These are phyloP conservation scores for Epichloe bromicola DNA, from an alignment of 2,329 filamentous ascomycete genomes.

Conservation along the genomic window DNA sequence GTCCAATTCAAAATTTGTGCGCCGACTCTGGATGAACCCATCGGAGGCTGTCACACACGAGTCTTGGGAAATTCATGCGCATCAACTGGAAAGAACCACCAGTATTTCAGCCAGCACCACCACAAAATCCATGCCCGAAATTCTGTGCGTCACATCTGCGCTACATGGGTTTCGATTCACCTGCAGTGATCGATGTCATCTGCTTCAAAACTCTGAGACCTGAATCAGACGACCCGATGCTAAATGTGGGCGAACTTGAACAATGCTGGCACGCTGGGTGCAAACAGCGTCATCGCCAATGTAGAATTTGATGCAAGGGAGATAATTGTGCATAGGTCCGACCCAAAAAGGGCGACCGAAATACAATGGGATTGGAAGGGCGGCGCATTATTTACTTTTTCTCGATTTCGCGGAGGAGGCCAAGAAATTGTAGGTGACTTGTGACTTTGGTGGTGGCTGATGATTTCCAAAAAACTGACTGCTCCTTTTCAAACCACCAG, in stretches of 20 bases:
- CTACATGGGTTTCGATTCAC: constrained; percentile 5
- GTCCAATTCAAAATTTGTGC: too few species aligned
- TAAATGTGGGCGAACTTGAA: background rate
- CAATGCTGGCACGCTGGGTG: background rate
- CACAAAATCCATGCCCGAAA: background rate
- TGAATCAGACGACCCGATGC: background rate
- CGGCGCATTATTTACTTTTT: background rate
- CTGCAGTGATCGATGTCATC: constrained; percentile 11
- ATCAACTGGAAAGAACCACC: background rate
- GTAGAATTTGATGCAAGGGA: background rate
- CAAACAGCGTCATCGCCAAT: background rate
- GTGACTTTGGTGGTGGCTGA: too few species aligned
- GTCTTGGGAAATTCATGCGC: background rate
- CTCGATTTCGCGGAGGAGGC: too few species aligned
- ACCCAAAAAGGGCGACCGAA: background rate
- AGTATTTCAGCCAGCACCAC: background rate
- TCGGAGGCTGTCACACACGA: background rate
- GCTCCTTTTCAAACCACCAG: too few species aligned
- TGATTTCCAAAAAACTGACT: too few species aligned
- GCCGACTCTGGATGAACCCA: background rate
- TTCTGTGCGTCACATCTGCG: background rate
- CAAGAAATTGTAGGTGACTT: too few species aligned
- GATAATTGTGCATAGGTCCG: background rate
- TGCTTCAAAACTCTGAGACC: background rate
- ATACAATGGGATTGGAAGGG: background rate